Percentiles rank a stretch among this genome's conserved stretches.
Conservation (phyloP, 306 rosid genomes). For the Begonia masoniana region DNA sequence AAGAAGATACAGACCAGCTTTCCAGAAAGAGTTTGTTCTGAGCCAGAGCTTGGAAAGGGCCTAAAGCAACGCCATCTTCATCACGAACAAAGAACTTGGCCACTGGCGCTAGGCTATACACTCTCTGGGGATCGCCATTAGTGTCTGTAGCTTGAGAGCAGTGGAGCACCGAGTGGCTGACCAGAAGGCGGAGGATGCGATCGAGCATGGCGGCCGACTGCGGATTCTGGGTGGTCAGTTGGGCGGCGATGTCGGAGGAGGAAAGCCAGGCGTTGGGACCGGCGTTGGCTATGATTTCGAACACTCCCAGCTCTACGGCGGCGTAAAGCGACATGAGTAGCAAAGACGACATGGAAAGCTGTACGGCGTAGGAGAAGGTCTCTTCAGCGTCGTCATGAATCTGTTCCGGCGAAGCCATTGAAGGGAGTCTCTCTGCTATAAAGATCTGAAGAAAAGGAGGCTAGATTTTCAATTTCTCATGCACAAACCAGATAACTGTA, state of each 20-base stretch:
- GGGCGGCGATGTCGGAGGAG: slow-evolving; percentile 13
- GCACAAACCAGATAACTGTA: no score
- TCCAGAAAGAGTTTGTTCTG: slow-evolving; percentile 26
- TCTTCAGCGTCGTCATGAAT: no score
- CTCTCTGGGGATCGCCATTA: slow-evolving; percentile 4
- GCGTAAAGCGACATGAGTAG: slow-evolving; percentile 25
- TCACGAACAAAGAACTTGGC: slow-evolving; percentile 21
- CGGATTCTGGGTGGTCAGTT: slow-evolving; percentile 21
- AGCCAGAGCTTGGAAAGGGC: slow-evolving; percentile 7
- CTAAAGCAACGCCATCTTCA: slow-evolving; percentile 32
- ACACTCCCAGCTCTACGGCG: slow-evolving; percentile 34
- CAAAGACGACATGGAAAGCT: slow-evolving; percentile 10
- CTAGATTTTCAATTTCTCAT: no score
- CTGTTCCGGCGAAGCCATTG: no score
- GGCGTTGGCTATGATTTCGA: slow-evolving; percentile 30
- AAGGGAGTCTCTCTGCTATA: no score
- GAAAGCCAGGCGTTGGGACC: slow-evolving; percentile 24
- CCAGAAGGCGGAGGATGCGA: slow-evolving; percentile 34
- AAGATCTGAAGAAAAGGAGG: no score
- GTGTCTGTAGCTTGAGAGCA: slow-evolving; percentile 13
- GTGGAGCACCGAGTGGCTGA: slow-evolving; percentile 25
- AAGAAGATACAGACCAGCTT: slow-evolving; percentile 18
- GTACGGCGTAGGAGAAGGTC: slow-evolving; percentile 20
- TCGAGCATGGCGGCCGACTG: slow-evolving; percentile 36
- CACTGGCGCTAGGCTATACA: slow-evolving; percentile 24